Evolutionary conservation across 1,139 yeast genomes (phyloP).

Genomic region (Hanseniaspora uvarum): DNA sequence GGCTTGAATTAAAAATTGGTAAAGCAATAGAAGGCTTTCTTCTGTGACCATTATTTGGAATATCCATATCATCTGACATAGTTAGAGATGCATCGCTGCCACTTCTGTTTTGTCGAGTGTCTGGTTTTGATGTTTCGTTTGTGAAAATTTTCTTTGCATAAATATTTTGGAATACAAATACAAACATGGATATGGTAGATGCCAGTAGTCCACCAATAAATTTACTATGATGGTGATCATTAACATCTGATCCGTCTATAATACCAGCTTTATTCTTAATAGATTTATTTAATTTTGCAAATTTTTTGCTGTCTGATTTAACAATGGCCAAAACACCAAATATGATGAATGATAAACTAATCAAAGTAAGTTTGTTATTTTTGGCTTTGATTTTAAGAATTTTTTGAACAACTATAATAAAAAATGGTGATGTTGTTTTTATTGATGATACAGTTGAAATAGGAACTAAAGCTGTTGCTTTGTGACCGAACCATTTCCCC

Average conservation of each 20-base stretch:
- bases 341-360: conserved; percentile 45
- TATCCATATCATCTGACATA: conserved; percentile 18
- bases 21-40: conserved; percentile 1
- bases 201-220: conserved; percentile 59
- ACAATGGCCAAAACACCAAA: conserved; percentile 33
- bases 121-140: conserved; percentile 28
- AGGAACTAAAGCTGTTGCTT: conserved; percentile 82
- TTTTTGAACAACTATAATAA: conserved; percentile 71
- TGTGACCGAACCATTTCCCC: conserved; percentile 84
- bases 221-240: conserved; percentile 22
- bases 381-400: conserved; percentile 45
- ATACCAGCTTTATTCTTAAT: background rate
- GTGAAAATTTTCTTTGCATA: conserved; percentile 83
- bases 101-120: conserved; percentile 19
- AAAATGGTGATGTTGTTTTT: conserved; percentile 80
- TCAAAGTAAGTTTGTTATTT: conserved; percentile 49
- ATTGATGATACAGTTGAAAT: conserved; percentile 90
- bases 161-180: conserved; percentile 85
- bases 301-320: conserved; percentile 26
- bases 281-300: conserved; percentile 9
- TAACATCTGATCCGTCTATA: conserved; percentile 20
- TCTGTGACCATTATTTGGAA: conserved; percentile 4
- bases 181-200: conserved; percentile 72
- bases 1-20: conserved; percentile 11
- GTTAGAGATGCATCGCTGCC: conserved; percentile 19